Base-by-base conservation (phyloP, 768 basidiomycete species). In the Candolleomyces efflorescens region DNA sequence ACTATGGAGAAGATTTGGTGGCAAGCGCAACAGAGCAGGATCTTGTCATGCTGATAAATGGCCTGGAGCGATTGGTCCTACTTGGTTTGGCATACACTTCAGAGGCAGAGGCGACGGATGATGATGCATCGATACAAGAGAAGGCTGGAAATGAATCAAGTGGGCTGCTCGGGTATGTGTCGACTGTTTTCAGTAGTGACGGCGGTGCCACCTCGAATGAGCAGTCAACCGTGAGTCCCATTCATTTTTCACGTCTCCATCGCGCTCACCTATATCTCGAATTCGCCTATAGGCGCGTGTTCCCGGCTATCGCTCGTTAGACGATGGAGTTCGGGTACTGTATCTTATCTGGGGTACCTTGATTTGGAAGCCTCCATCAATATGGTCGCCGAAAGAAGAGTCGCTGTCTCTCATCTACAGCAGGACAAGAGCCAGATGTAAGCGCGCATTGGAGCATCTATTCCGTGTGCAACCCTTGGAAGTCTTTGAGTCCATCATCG, bases 181-280 rank as follows among this genome's bases (percentile, higher is more conserved):
- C 94, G 1, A 91, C 85, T 55, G 95, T 98, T 2, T 95, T 99
- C 65, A 83, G 89, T 43, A 84, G 85, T 0, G 91, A 94, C n/a
- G 79, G 74, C 37, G 64, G 73, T 9, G 71, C 78, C 55, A 63
- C 70, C 39, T 65, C 71, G 15, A 84, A 84, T 13, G 88, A 88
- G 38, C 82, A 81, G 60, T 65, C 85, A 9, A 79, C 77, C 56
- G 90, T 87, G 63, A 66, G 83, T 73, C 7, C 39, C 22, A n/a
- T 54, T 52, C 39, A 54, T 41, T 55, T 56, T 26, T 41, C 46
- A 50, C 27, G 41, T 39, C 13, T 53, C 43, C 7, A 50, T 13
- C n/a, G 20, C 24, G 49, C 47, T 50, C 13, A 48, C 17, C 39
- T 41, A 26, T 39, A 23, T 38, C 59, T 20, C 32, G 32, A n/a